phyloP scores from a whole-genome alignment of 805 yeast species.

The Zygotorulaspora danielsina region DNA sequence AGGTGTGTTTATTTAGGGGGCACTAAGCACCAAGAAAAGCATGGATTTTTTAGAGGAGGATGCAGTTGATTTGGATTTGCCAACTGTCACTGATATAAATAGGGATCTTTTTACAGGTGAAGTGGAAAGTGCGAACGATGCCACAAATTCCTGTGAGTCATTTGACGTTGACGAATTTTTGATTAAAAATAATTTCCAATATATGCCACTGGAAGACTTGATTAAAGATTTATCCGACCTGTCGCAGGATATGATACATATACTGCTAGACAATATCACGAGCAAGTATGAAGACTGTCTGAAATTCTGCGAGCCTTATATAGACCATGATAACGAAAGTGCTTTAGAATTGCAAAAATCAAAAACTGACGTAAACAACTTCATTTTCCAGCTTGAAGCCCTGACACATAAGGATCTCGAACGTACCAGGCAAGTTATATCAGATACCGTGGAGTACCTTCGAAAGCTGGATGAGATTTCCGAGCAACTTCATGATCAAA shows the following conservation, averaged over 20 bases:
- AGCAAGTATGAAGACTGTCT: conserved; percentile 27
- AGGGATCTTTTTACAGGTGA: conserved; percentile 27
- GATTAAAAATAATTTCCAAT: conserved; percentile 33
- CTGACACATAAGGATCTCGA: conserved; percentile 22
- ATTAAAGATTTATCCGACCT: conserved; percentile 25
- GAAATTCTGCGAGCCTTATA: conserved; percentile 26
- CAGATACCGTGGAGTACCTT: conserved; percentile 28
- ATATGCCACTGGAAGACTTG: conserved; percentile 29
- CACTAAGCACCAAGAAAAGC: no score
- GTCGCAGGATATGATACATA: conserved; percentile 25
- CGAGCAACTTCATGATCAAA: conserved; percentile 18
- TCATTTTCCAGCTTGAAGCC: conserved; percentile 20
- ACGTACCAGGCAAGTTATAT: conserved; percentile 23
- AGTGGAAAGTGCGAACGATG: conserved; percentile 14
- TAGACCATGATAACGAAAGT: conserved; percentile 21
- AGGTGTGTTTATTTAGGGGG: no score
- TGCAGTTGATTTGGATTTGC: conserved; percentile 24
- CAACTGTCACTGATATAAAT: conserved; percentile 27
- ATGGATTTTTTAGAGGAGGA: conserved; percentile 29
- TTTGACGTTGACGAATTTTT: conserved; percentile 31
- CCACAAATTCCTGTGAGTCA: conserved; percentile 2
- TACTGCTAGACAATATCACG: conserved; percentile 27
- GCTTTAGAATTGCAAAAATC: conserved; percentile 24
- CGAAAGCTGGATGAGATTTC: conserved; percentile 25
- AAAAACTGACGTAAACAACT: conserved; percentile 22